Base-by-base conservation (phyloP, 106 monocot genomes). In the Alisma plantagoaquatica region DNA sequence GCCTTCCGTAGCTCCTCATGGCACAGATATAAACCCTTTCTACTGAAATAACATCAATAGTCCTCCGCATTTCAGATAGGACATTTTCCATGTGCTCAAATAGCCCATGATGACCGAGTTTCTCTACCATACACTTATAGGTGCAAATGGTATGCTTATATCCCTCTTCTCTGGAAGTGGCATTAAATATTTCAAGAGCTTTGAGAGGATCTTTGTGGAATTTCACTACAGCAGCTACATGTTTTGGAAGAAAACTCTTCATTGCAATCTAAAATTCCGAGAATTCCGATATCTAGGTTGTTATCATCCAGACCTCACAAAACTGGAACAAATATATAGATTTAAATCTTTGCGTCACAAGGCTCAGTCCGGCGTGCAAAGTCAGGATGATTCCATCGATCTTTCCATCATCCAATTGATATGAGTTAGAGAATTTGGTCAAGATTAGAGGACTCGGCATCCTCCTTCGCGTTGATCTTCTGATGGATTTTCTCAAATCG, bases 151-250 rank as follows among this genome's bases (percentile, higher is more conserved):
- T 78, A 25, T 87, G 87, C 65, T 47, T 71, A 23, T 71, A 82
- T 14, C 73, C 82, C 33, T 75, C 82, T 12, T 70, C 75, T 29
- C 51, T 68, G 18, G 70, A 19, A 15, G 63, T 55, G 16, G 68
- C 74, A 24, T 81, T 75, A 70, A 87, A 87, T 82, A 82, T 75
- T 31, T 82, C 72, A 17, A 87, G 75, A 35, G 87, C 87, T 20
- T 66, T 49, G 9, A 82, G 71, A 9, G 87, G 75, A 48, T 87
- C 82, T 60, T 72, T 75, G 48, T 87, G 87, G 47, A 56, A 43
- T 65, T 33, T 77, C 24, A 82, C 44, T 15, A 78, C 82, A 2
- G 54, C 53, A 12, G 30, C 57, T 25, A 87, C 82, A 69, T 87
- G 87, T 26, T 73, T 78, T 2, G 82, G 78, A 43, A 78, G 78